Evolutionary conservation across 2,329 filamentous ascomycete genomes (phyloP).

Genomic region (Sclerotinia glacialis): DNA sequence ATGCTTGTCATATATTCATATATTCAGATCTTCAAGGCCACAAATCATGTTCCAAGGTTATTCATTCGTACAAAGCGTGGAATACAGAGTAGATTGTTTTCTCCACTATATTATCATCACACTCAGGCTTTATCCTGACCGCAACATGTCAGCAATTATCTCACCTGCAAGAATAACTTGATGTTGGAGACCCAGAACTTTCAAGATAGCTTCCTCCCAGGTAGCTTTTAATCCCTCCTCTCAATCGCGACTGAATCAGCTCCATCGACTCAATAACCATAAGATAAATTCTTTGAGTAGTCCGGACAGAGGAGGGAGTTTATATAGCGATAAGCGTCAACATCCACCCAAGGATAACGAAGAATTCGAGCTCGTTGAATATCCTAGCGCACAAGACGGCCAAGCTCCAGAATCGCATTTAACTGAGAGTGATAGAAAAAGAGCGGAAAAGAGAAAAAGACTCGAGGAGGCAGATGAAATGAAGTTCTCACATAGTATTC

Average conservation of each 20-base stretch:
- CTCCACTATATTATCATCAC: not conserved
- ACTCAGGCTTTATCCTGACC: not conserved
- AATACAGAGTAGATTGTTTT: not conserved
- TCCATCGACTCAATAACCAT: constrained; percentile 22
- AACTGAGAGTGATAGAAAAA: constrained; percentile 42
- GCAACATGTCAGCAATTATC: constrained; percentile 13
- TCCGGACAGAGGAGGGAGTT: constrained; percentile 26
- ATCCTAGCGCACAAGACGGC: constrained; percentile 25
- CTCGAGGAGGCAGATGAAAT: constrained; percentile 79
- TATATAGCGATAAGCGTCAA: not conserved
- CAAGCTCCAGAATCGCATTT: constrained; percentile 4
- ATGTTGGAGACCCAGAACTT: constrained; percentile 14
- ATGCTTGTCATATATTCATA: constrained; percentile 1
- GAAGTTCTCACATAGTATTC: constrained; percentile 99
- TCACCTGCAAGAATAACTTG: constrained; percentile 3
- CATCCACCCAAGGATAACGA: constrained; percentile 28
- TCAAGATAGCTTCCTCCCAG: constrained; percentile 32
- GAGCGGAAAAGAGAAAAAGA: constrained; percentile 63
- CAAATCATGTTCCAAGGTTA: not conserved
- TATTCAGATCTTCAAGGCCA: not conserved
- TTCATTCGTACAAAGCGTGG: not conserved
- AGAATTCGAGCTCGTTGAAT: constrained; percentile 38
- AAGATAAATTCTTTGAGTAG: constrained; percentile 25
- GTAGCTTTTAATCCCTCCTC: constrained; percentile 31
- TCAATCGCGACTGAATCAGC: constrained; percentile 20